Percentiles rank a stretch among this genome's conserved stretches.
Evolutionary conservation across 2,329 filamentous ascomycete species (phyloP).

Genomic region (Penicillium sp.): DNA sequence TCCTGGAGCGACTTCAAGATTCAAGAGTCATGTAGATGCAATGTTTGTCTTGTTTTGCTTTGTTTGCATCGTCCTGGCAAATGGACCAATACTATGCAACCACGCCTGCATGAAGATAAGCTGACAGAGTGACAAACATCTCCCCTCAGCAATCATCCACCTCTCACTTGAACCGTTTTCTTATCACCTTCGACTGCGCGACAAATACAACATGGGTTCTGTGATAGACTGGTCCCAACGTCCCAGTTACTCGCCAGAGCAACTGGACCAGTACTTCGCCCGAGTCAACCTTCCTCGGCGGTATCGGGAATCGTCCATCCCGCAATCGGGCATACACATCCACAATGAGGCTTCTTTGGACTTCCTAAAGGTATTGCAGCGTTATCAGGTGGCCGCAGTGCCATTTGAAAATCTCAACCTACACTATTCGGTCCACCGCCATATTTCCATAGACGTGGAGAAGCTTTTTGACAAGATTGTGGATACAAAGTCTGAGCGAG

Average conservation of each 20-base stretch:
- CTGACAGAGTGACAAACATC: too few species aligned
- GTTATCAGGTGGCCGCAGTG: constrained; percentile 15
- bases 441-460: constrained; percentile 45
- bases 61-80: too few species aligned
- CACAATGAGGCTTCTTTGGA: constrained; percentile 12
- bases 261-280: constrained; percentile 16
- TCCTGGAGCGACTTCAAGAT: too few species aligned
- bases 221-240: constrained; percentile 1
- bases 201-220: not conserved
- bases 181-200: not conserved
- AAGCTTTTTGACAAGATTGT: constrained; percentile 53
- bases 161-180: too few species aligned
- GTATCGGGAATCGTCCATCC: constrained; percentile 9
- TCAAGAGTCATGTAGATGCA: too few species aligned
- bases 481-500: constrained; percentile 19
- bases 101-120: not conserved
- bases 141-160: too few species aligned
- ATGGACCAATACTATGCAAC: not conserved
- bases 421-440: not conserved
- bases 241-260: constrained; percentile 7
- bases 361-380: constrained; percentile 13
- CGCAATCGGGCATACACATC: not conserved
- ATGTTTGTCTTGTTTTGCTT: too few species aligned
- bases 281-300: constrained; percentile 14
- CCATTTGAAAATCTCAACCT: constrained; percentile 53